Evolutionary conservation across 306 rosid species (phyloP).

Genomic region (Cucumis hystrix): DNA sequence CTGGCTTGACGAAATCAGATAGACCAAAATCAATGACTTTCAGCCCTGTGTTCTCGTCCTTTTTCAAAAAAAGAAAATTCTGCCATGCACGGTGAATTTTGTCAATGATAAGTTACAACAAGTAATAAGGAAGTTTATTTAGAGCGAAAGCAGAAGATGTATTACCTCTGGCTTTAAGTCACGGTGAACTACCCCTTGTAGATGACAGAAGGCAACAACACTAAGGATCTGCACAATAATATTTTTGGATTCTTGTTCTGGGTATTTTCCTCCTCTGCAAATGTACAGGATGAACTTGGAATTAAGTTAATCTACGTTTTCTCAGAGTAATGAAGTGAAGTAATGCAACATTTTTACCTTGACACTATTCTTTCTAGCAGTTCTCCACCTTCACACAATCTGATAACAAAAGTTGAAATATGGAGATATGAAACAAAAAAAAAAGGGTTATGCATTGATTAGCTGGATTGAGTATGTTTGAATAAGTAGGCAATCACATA

Average conservation of each 20-base stretch:
- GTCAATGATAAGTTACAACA: neutral
- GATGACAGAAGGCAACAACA: constrained; percentile 80
- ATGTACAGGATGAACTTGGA: neutral
- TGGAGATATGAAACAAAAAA: too few relatives aligned
- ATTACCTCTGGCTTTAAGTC: constrained; percentile 96
- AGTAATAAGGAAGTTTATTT: neutral
- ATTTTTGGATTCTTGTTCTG: constrained; percentile 80
- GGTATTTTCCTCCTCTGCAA: constrained; percentile 89
- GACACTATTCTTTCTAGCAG: constrained; percentile 82
- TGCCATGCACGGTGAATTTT: constrained; percentile 20
- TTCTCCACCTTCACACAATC: constrained; percentile 98
- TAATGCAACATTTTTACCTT: constrained; percentile 29
- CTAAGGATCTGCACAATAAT: constrained; percentile 73
- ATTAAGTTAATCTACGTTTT: neutral
- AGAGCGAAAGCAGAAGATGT: neutral
- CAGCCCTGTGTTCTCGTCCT: constrained; percentile 58
- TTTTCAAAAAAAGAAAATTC: constrained; percentile 85
- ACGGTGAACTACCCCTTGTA: constrained; percentile 94
- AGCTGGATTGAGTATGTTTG: neutral
- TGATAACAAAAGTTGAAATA: constrained; percentile 5
- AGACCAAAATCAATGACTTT: constrained; percentile 96
- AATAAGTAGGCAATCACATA: constrained; percentile 19
- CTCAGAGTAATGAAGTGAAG: neutral
- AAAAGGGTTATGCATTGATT: neutral
- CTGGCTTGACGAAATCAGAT: constrained; percentile 86